A percentile compares a stretch with the other conserved stretches of the same genome.
Conservation (phyloP, 306 rosid genomes). For the Quillaja saponaria region DNA sequence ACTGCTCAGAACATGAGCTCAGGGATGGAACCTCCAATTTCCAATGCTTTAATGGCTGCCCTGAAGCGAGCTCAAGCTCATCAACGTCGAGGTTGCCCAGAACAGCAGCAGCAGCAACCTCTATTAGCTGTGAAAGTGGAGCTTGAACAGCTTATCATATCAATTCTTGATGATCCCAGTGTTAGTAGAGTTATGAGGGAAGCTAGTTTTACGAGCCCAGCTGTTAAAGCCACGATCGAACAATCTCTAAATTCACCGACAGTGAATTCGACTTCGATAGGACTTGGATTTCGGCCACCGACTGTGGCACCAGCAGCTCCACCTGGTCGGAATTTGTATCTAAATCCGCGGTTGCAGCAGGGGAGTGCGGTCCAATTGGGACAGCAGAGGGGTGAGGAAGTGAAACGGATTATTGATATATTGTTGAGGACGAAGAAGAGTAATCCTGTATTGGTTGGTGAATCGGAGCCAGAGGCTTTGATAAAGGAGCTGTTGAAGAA, state of each 20-base stretch:
- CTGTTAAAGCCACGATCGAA: constrained; percentile 84
- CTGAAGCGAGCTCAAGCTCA: constrained; percentile 95
- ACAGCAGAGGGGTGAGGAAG: constrained; percentile 68
- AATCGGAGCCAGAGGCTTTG: constrained; percentile 81
- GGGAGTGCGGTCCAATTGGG: constrained; percentile 50
- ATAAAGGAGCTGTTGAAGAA: constrained; percentile 65
- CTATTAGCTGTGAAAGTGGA: constrained; percentile 91
- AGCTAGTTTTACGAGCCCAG: constrained; percentile 91
- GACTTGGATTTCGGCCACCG: constrained; percentile 65
- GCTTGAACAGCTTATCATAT: constrained; percentile 87
- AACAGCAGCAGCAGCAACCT: constrained; percentile 96
- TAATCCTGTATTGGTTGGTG: constrained; percentile 93
- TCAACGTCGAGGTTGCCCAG: constrained; percentile 95
- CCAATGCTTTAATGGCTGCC: constrained; percentile 96
- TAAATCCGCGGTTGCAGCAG: constrained; percentile 81
- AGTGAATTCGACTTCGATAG: constrained; percentile 55
- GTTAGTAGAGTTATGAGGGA: constrained; percentile 97
- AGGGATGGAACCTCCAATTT: constrained; percentile 78
- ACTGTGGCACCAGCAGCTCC: constrained; percentile 10
- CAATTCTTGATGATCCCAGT: constrained; percentile 94
- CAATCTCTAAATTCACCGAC: constrained; percentile 59
- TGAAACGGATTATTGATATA: constrained; percentile 61
- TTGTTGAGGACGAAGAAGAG: constrained; percentile 61
- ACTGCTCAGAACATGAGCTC: constrained; percentile 71
- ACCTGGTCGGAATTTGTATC: constrained; percentile 57